Evolutionary conservation across 495 filamentous ascomycete genomes (phyloP).

Genomic region (Penicillium nucicola): DNA sequence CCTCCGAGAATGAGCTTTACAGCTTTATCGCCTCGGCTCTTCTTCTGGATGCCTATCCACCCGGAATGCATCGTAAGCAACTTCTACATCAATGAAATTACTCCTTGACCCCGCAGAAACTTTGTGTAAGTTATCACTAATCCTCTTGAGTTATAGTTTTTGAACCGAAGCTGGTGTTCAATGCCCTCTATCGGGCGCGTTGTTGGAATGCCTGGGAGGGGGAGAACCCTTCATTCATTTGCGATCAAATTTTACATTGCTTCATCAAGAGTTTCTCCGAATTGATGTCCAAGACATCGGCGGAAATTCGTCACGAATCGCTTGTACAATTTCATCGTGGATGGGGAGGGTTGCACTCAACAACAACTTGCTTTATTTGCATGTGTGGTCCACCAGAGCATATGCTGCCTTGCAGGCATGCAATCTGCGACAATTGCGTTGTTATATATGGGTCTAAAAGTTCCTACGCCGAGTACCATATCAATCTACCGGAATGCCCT

Average conservation of each 20-base stretch:
- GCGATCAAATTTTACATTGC: too few relatives aligned
- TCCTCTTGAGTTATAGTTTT: too few relatives aligned
- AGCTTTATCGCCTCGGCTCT: slow-evolving; percentile 5
- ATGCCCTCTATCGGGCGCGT: too few relatives aligned
- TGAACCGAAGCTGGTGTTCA: too few relatives aligned
- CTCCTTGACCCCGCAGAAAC: too few relatives aligned
- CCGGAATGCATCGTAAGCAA: slow-evolving; percentile 4
- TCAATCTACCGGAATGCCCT: slow-evolving; percentile 19
- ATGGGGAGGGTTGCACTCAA: background rate
- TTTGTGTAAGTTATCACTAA: too few relatives aligned
- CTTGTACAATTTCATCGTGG: background rate
- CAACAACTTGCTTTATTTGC: background rate
- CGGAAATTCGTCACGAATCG: too few relatives aligned
- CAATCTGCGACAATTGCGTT: slow-evolving; percentile 29
- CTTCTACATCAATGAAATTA: too few relatives aligned
- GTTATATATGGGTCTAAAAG: slow-evolving; percentile 14
- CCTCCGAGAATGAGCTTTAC: background rate
- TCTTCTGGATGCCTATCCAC: slow-evolving; percentile 6
- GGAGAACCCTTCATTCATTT: too few relatives aligned
- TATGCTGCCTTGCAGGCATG: slow-evolving; percentile 30
- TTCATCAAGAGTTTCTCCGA: too few relatives aligned
- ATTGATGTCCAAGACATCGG: too few relatives aligned
- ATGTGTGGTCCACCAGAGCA: background rate
- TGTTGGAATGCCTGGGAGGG: too few relatives aligned
- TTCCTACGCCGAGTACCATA: slow-evolving; percentile 10